These are phyloP conservation scores for Aspergillus haitiensis DNA, from an alignment of 495 filamentous ascomycete genomes.

Conservation along the genomic window DNA sequence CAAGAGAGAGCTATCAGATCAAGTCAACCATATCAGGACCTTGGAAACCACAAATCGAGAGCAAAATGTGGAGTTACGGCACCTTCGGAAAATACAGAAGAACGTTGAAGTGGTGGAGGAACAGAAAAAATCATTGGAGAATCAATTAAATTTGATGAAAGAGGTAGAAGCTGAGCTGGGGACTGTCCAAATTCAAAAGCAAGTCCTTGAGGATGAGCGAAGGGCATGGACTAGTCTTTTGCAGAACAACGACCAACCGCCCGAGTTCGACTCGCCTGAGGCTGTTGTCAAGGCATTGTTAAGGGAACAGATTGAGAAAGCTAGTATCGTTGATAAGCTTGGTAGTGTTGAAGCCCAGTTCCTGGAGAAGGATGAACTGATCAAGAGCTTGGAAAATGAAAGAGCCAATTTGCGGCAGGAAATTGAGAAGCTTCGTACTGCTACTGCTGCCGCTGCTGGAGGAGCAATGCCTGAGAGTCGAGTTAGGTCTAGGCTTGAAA, in stretches of 20 bases:
- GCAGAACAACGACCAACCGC: conserved; percentile 59
- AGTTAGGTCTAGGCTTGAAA: conserved; percentile 70
- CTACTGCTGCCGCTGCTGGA: conserved; percentile 30
- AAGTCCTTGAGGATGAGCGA: conserved; percentile 84
- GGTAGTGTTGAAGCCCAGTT: conserved; percentile 79
- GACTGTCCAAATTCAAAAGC: conserved; percentile 77
- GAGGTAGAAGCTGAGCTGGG: conserved; percentile 70
- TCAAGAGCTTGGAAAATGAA: conserved; percentile 70
- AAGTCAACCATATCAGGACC: conserved; percentile 82
- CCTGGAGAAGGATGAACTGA: conserved; percentile 73
- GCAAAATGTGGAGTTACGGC: conserved; percentile 75
- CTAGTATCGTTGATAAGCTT: conserved; percentile 71
- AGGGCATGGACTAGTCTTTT: conserved; percentile 85
- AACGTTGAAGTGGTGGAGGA: conserved; percentile 94
- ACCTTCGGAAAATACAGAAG: conserved; percentile 74
- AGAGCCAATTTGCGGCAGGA: conserved; percentile 59
- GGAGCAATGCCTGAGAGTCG: conserved; percentile 48
- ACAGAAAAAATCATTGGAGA: conserved; percentile 83
- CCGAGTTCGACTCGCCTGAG: conserved; percentile 85
- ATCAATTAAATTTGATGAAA: conserved; percentile 72
- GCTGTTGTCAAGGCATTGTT: conserved; percentile 80
- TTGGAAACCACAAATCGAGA: conserved; percentile 79
- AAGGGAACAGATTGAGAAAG: conserved; percentile 76
- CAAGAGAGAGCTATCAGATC: conserved; percentile 82
- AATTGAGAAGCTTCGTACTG: conserved; percentile 64